phyloP scores from a whole-genome alignment of 345 rosid species.

The Orychophragmus violaceus region DNA sequence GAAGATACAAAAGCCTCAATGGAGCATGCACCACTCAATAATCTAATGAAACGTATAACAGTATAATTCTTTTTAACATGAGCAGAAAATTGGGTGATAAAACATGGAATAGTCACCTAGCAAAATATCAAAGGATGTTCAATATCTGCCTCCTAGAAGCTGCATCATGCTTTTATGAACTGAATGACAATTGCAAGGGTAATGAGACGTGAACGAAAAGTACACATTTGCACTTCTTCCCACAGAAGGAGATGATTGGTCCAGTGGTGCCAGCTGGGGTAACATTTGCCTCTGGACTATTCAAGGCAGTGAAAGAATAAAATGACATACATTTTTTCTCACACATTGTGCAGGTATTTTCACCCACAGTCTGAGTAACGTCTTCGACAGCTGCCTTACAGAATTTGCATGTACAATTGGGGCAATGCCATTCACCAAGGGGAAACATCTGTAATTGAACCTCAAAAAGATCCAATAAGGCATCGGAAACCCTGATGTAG shows the following conservation, averaged over 20 bases:
- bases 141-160: background rate
- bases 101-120: background rate
- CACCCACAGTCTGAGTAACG: constrained; percentile 30
- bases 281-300: constrained; percentile 31
- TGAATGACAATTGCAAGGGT: background rate
- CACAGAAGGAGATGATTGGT: constrained; percentile 46
- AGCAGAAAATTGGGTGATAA: background rate
- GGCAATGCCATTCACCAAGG: constrained; percentile 79
- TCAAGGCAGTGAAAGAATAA: constrained; percentile 8
- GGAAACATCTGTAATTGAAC: constrained; percentile 65
- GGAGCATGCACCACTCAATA: background rate
- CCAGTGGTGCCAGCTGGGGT: constrained; percentile 29
- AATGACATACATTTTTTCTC: constrained; percentile 60
- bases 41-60: background rate
- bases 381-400: constrained; percentile 44
- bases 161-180: background rate
- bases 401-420: constrained; percentile 78
- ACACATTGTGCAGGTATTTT: constrained; percentile 49
- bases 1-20: background rate
- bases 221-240: constrained; percentile 66
- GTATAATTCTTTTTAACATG: background rate
- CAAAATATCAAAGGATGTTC: background rate
- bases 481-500: constrained; percentile 3
- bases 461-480: constrained; percentile 20
- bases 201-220: constrained; percentile 2